phyloP scores from a whole-genome alignment of 768 basidiomycete species.

The Russula griseocarnosa region DNA sequence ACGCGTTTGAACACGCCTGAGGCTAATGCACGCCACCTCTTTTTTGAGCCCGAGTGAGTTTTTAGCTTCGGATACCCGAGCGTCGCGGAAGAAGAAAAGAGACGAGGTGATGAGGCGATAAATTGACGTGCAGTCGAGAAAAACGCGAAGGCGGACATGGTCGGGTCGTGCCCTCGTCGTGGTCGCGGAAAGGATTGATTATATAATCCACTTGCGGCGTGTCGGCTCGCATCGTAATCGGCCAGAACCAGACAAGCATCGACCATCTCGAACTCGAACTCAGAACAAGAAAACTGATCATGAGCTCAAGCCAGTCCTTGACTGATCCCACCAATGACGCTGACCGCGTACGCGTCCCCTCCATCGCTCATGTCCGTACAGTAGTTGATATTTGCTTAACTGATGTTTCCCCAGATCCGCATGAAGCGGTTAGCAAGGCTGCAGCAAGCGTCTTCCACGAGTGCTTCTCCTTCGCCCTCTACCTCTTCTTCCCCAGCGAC shows the following conservation, averaged over 20 bases:
- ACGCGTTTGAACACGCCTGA: conserved; percentile 72
- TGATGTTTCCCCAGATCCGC: conserved; percentile 59
- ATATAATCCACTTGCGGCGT: neutral
- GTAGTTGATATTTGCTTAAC: neutral
- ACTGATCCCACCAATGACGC: conserved; percentile 66
- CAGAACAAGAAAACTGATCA: conserved; percentile 16
- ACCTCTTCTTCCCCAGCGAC: conserved; percentile 34
- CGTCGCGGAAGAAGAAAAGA: conserved; percentile 57
- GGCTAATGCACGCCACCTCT: conserved; percentile 71
- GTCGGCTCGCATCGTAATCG: neutral
- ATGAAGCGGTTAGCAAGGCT: conserved; percentile 88
- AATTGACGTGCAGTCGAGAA: conserved; percentile 18
- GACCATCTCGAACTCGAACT: neutral
- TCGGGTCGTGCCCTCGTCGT: neutral
- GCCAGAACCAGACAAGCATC: neutral
- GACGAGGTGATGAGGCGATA: conserved; percentile 30
- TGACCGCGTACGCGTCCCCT: conserved; percentile 53
- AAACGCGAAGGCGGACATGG: conserved; percentile 33
- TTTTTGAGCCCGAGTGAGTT: conserved; percentile 76
- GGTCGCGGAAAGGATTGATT: conserved; percentile 1
- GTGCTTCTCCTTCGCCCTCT: conserved; percentile 35
- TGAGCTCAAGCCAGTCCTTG: conserved; percentile 28
- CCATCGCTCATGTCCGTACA: neutral
- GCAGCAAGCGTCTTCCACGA: conserved; percentile 41
- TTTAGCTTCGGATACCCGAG: conserved; percentile 71